phyloP scores from a whole-genome alignment of 176 grass and related monocot species.

The Carex parvula region DNA sequence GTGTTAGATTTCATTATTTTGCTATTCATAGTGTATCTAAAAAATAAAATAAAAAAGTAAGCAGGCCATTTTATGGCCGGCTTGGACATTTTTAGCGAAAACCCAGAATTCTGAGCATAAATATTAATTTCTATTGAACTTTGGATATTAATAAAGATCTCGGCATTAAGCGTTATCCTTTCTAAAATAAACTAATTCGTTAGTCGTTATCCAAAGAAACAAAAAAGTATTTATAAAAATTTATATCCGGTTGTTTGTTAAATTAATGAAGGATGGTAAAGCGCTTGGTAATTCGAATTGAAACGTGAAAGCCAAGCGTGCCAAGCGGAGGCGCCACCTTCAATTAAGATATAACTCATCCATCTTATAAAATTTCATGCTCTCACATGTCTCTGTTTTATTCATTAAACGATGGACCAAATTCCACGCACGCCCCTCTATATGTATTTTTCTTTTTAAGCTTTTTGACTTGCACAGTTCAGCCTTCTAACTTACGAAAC shows the following conservation, averaged over 20 bases:
- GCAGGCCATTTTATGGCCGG: too few species aligned
- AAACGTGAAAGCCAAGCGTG: constrained; percentile 18
- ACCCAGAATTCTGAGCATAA: too few species aligned
- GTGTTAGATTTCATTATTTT: too few species aligned
- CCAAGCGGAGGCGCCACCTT: not conserved
- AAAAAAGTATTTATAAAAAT: not conserved
- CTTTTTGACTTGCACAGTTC: not conserved
- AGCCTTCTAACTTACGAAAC: not conserved
- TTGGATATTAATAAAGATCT: too few species aligned
- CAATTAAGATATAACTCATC: not conserved
- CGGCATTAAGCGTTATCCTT: not conserved
- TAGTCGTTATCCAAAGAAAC: not conserved
- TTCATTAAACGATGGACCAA: not conserved
- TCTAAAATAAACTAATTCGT: not conserved
- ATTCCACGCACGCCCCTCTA: not conserved
- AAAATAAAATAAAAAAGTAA: too few species aligned
- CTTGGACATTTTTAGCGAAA: too few species aligned
- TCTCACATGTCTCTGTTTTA: constrained; percentile 10
- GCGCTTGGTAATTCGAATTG: not conserved
- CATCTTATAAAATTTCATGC: not conserved
- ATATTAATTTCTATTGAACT: too few species aligned
- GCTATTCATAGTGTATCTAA: too few species aligned
- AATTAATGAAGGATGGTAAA: not conserved
- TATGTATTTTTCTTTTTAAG: not conserved
- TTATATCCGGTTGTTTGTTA: not conserved